Base-by-base conservation (phyloP, 2,329 filamentous ascomycete species). In the Gnomoniopsis smithogilvyi region DNA sequence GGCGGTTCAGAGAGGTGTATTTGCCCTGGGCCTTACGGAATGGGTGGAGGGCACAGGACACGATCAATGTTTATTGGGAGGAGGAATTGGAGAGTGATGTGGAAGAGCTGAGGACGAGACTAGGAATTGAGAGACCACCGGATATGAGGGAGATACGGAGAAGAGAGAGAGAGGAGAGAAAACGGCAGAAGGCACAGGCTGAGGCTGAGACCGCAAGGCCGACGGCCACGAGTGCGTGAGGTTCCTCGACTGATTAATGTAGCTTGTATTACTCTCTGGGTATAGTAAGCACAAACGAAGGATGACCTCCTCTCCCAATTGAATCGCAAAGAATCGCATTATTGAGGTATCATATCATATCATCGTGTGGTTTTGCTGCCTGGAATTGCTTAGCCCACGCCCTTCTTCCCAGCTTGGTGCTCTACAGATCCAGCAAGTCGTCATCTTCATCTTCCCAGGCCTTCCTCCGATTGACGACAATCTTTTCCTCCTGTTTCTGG, bases 31-130 rank as follows among this genome's bases (percentile, higher is more conserved):
- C 95, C 38, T 74, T 97, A 48, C 78, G 84, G 56, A 98, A 96
- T 72, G 95, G 95, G 15, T 73, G 92, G 64, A 77, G 83, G 57
- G 83, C 86, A 51, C 85, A 89, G 67, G 91, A 96, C 69, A 79
- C 98, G 36, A 93, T 99, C 65, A 97, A 97, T 73, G 88, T 99
- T 1, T 99, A 96, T 71, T 99, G 95, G 95, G 95, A 99, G 75
- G 92, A 98, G 78, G 84, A 94, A 76, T 75, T 99, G 65, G 88
- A 93, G 76, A 90, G 86, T 59, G 88, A 96, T 73, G 91, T 96
- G 26, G 81, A 85, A 54, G 90, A 88, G 64, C 70, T 99, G 71
- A 83, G 95, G 64, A 73, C 69, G 4, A 82, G 92, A 70, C 71
- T 99, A 67, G 88, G 91, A 2, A 92, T 99, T 56, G 92, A 98